Evolutionary conservation across 1,139 yeast genomes (phyloP), one percentile per base, ranked within the genome.

Genomic region (Zygotorulaspora mrakii): DNA sequence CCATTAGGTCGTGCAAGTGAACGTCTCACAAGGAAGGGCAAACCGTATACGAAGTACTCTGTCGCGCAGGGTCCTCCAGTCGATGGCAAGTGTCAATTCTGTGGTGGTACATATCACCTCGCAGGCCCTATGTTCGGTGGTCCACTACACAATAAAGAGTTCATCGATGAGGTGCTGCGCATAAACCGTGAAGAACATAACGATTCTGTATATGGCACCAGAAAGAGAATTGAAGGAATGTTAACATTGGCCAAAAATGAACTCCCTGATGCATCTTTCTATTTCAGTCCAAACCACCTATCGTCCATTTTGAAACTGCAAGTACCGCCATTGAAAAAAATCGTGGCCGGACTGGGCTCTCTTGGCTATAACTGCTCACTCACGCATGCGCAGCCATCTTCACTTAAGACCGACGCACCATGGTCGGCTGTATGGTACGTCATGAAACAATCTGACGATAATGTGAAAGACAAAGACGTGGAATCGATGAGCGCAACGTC

Each of bases 61-160:
- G 66, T 72, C 33, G 77, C 83, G 1, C 74, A 70, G 45, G 83
- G 80, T 2, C 77, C 81, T 0, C 70, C 76, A 2, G 71, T 76
- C 2, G 72, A 76, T 5, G 62, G 71, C 4, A 61, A 69, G 34
- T 94, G 98, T 65, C 59, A 69, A 30, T 80, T 71, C 62, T 91
- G 98, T 66, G 82, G 77, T 1, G 73, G 72, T 42, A 70, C 75
- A 4, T 76, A 76, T 58, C 94, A 84, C 57, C 62, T 91, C 30
- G 91, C 94, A 2, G 99, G 99, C 1, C 99, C 99, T 42, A 86
- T 91, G 96, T 91, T 95, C 83, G 86, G 77, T 8, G 96, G 94
- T 0, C 69, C 73, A 2, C 65, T 91, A 39, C 97, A 89, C 57
- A 74, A 82, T 57, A 61, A 63, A 24, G 76, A 72, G 13, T 91